Base-by-base conservation (phyloP, 495 filamentous ascomycete species). In the Aspergillus incahuasiensis region DNA sequence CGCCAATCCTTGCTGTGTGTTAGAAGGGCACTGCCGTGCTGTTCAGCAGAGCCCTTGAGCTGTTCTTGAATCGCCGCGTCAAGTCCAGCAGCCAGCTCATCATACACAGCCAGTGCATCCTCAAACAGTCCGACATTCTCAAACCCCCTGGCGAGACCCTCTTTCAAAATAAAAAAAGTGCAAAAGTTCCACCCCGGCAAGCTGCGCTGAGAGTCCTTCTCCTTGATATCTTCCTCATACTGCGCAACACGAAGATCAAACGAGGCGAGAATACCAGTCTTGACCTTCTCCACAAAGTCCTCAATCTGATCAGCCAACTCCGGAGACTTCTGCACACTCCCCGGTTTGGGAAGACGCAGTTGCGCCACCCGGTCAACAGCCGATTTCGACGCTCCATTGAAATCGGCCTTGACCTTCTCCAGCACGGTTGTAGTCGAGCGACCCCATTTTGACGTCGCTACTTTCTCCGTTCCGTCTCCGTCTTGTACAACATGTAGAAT, bases 131-230 rank as follows among this genome's bases (percentile, higher is more conserved):
- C 95, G 12, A 97, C 92, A 68, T 89, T 97, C 69, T 98, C 94
- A 66, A 98, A 96, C 0, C 91, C 95, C 54, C 87, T 80, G 5
- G 92, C 91, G 40, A 98, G 78, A 5, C 94, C 94, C 66, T 98
- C 94, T 63, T 98, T 98, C 15, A 97, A 77, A 19, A 98, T 89
- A 65, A 98, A 98, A 66, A 97, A 98, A 0, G 95, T 97, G 68
- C 92, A 97, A 65, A 97, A 98, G 65, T 98, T 98, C 94, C 95
- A 98, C 0, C 94, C 94, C 3, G 95, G 94, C 20, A 98, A 72
- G 40, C 78, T 82, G 40, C 92, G 84, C 73, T 97, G 92, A 4
- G 87, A 82, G 61, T 97, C 94, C 63, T 89, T 91, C 65, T 96
- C 95, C 61, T 86, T 86, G 62, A 98, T 95, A 68, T 98, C 95